Conservation (phyloP, 345 rosid genomes). For the Raphanus sativus region DNA sequence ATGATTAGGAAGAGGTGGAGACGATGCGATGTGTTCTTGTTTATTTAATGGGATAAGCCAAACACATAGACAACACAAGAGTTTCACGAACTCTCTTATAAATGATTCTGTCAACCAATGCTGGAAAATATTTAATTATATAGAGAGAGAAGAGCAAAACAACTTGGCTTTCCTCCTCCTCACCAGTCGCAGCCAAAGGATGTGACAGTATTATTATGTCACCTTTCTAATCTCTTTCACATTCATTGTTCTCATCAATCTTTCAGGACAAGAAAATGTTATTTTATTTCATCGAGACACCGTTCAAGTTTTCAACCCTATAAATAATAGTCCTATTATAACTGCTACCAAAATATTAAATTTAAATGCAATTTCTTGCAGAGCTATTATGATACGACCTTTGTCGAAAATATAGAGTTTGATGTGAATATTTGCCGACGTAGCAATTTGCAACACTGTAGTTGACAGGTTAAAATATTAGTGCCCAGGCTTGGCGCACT, state of each 20-base stretch:
- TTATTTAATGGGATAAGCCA: not conserved
- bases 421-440: not conserved
- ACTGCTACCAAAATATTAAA: not conserved
- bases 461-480: not conserved
- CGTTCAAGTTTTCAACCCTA: not conserved
- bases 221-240: not conserved
- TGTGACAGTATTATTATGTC: not conserved
- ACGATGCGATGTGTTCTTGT: slow-evolving; percentile 12
- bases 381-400: not conserved
- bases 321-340: not conserved
- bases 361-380: not conserved
- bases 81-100: not conserved
- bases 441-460: not conserved
- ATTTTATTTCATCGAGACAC: not conserved
- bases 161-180: slow-evolving; percentile 6
- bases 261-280: not conserved
- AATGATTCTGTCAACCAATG: not conserved
- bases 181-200: not conserved
- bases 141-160: not conserved
- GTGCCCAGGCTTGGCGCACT: no score
- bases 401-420: not conserved
- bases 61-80: not conserved
- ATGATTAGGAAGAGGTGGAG: not conserved
- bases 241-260: not conserved
- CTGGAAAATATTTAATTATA: not conserved